Evolutionary conservation across 148 eudicot species (phyloP).

Genomic region (Linanthus parryae): DNA sequence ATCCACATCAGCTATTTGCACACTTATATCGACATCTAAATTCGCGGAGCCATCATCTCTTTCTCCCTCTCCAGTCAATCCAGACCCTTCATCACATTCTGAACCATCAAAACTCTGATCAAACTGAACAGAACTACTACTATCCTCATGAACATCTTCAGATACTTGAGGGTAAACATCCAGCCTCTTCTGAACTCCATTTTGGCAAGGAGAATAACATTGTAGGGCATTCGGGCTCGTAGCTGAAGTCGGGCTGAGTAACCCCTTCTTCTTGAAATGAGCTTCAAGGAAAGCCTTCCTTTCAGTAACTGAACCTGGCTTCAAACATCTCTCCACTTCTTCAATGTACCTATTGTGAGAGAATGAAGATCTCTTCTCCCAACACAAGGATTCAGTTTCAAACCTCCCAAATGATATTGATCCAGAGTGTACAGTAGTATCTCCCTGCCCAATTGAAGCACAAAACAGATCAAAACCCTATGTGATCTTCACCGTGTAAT

Average conservation of each 20-base stretch:
- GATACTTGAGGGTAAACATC: slow-evolving; percentile 8
- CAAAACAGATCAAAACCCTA: neutral
- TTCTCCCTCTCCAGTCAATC: slow-evolving; percentile 14
- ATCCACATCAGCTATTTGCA: too few relatives aligned
- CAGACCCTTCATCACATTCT: slow-evolving; percentile 17
- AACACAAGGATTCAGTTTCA: slow-evolving; percentile 55
- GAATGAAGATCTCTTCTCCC: slow-evolving; percentile 85
- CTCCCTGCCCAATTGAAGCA: slow-evolving; percentile 31
- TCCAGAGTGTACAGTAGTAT: slow-evolving; percentile 55
- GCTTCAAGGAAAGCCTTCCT: slow-evolving; percentile 77
- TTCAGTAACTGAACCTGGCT: slow-evolving; percentile 75
- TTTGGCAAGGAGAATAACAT: slow-evolving; percentile 34
- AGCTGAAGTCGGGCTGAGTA: slow-evolving; percentile 38
- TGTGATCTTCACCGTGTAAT: neutral
- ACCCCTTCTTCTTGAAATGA: slow-evolving; percentile 55
- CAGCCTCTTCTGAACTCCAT: slow-evolving; percentile 17
- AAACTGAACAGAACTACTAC: slow-evolving; percentile 8
- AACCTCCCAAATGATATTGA: slow-evolving; percentile 81
- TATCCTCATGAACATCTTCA: slow-evolving; percentile 14
- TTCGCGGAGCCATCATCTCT: slow-evolving; percentile 16
- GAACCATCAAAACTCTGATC: slow-evolving; percentile 26
- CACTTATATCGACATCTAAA: slow-evolving; percentile 20
- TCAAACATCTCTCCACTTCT: slow-evolving; percentile 66
- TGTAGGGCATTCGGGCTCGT: too few relatives aligned
- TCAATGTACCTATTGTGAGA: slow-evolving; percentile 72